Percentiles rank a stretch among this genome's conserved stretches.
Conservation (phyloP, 176 grass and related monocot species). For the Melocanna baccifera region DNA sequence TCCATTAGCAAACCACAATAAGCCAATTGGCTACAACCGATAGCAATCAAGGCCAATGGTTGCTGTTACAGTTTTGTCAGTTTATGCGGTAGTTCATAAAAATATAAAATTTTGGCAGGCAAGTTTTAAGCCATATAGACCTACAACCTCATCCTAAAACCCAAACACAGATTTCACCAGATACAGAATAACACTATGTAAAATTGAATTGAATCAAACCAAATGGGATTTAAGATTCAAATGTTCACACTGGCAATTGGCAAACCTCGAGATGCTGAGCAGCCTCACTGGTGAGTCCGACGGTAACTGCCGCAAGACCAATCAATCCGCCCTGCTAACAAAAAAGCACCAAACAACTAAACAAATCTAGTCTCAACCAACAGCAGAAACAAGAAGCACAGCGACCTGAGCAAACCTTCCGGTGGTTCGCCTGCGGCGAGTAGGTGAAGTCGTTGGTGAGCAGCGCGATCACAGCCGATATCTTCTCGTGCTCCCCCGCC, state of each 20-base stretch:
- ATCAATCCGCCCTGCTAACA: slow-evolving; percentile 92
- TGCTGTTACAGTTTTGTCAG: neutral
- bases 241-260: neutral
- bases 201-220: slow-evolving; percentile 14
- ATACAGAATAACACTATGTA: neutral
- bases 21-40: neutral
- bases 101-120: neutral
- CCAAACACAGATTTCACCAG: neutral
- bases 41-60: neutral
- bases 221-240: neutral
- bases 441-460: slow-evolving; percentile 64
- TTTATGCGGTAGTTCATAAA: neutral
- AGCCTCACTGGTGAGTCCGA: slow-evolving; percentile 83
- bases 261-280: slow-evolving; percentile 90
- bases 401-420: slow-evolving; percentile 66
- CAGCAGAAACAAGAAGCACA: neutral
- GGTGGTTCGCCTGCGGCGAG: slow-evolving; percentile 80
- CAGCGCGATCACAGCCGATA: slow-evolving; percentile 63
- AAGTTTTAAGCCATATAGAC: neutral
- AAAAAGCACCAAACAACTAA: slow-evolving; percentile 13
- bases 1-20: neutral
- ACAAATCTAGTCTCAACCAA: slow-evolving; percentile 27
- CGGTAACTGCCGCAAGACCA: slow-evolving; percentile 88
- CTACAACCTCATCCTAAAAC: neutral
- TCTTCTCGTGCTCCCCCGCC: slow-evolving; percentile 86